Percentiles rank a stretch among this genome's conserved stretches.
Evolutionary conservation across 2,329 filamentous ascomycete genomes (phyloP).

Genomic region (Ophiostoma ulmi): DNA sequence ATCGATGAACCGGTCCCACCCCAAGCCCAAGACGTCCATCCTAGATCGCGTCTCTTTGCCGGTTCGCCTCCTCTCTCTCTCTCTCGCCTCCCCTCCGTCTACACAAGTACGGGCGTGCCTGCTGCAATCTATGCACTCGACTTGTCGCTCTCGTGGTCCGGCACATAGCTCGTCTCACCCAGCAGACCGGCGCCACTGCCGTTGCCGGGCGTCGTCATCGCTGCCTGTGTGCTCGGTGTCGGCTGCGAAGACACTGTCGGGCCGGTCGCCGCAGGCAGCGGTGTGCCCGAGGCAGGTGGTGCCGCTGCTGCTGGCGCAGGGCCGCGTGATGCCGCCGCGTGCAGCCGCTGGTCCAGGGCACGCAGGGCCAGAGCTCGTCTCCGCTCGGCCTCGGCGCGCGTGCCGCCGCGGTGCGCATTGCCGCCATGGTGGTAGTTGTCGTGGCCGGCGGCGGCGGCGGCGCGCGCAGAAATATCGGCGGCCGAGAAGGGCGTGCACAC

Average conservation of each 20-base stretch:
- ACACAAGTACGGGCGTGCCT: background rate
- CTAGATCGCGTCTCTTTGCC: background rate
- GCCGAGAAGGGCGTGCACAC: slow-evolving; percentile 82
- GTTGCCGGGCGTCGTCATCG: slow-evolving; percentile 51
- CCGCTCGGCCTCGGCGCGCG: slow-evolving; percentile 86
- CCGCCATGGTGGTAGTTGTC: slow-evolving; percentile 54
- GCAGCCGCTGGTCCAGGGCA: slow-evolving; percentile 83
- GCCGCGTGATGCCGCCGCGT: slow-evolving; percentile 38
- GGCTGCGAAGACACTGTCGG: slow-evolving; percentile 55
- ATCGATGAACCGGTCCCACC: too few relatives aligned
- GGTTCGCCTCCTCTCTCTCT: background rate
- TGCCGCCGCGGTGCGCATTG: slow-evolving; percentile 46
- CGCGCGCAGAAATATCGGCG: slow-evolving; percentile 59
- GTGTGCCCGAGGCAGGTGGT: slow-evolving; percentile 1
- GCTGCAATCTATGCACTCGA: slow-evolving; percentile 16
- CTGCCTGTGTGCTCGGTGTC: slow-evolving; percentile 50
- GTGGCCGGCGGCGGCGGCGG: slow-evolving; percentile 58
- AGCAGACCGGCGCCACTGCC: slow-evolving; percentile 41
- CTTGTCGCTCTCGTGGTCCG: slow-evolving; percentile 51
- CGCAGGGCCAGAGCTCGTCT: slow-evolving; percentile 83
- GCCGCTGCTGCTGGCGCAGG: background rate
- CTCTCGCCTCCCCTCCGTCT: background rate
- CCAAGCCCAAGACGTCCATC: too few relatives aligned
- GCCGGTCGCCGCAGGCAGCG: slow-evolving; percentile 42
- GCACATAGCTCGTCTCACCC: slow-evolving; percentile 65